Evolutionary conservation across 2,329 filamentous ascomycete species (phyloP).

Genomic region (Aspergillus sp.): DNA sequence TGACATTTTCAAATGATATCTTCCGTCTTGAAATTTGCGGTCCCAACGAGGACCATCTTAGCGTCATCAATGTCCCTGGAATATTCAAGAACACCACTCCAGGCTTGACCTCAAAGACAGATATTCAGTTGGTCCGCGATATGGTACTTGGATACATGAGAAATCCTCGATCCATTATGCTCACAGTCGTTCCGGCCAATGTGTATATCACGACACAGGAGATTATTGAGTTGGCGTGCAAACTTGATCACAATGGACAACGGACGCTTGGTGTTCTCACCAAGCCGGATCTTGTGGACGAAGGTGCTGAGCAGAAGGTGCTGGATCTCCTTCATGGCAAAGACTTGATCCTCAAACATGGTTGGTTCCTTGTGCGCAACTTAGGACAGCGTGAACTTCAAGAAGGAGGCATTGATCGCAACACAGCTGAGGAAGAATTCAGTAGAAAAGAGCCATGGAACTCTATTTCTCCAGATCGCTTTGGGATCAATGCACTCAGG

Average conservation of each 20-base stretch:
- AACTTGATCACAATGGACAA: constrained; percentile 27
- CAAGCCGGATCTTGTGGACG: constrained; percentile 52
- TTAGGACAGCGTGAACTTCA: constrained; percentile 23
- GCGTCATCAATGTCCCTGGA: constrained; percentile 42
- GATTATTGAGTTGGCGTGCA: constrained; percentile 36
- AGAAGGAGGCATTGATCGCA: constrained; percentile 13
- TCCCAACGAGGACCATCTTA: constrained; percentile 34
- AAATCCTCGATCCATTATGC: constrained; percentile 34
- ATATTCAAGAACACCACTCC: constrained; percentile 34
- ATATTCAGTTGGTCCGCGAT: constrained; percentile 30
- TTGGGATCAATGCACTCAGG: constrained; percentile 38
- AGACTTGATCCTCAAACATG: constrained; percentile 16
- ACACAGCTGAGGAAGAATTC: constrained; percentile 29
- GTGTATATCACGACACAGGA: constrained; percentile 42
- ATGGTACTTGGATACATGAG: constrained; percentile 35
- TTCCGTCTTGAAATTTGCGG: constrained; percentile 38
- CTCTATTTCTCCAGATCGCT: constrained; percentile 27
- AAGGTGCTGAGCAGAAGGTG: constrained; percentile 21
- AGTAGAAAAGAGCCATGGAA: constrained; percentile 33
- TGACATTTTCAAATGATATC: constrained; percentile 21
- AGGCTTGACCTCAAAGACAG: constrained; percentile 28
- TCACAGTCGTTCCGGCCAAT: constrained; percentile 38
- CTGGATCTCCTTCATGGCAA: constrained; percentile 22
- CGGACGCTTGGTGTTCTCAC: constrained; percentile 47
- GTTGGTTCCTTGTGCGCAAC: constrained; percentile 29